Evolutionary conservation across 805 yeast species (phyloP).

Genomic region (Candida peoriensis): DNA sequence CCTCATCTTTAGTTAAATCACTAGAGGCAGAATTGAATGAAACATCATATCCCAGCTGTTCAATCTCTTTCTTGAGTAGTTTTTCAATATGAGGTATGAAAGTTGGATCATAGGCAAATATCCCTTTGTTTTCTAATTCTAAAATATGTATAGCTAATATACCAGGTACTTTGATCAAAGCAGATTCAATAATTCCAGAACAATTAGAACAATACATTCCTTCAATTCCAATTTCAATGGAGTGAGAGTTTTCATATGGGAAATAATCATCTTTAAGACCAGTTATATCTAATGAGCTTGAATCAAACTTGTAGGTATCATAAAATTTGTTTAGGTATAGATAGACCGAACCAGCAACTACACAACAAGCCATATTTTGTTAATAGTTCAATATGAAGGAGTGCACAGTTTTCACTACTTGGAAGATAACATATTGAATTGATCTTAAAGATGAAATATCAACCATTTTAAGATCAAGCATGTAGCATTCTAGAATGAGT

Average conservation of each 20-base stretch:
- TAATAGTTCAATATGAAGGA: too few relatives aligned
- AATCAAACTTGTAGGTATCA: background rate
- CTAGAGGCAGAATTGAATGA: background rate
- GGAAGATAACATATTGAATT: too few relatives aligned
- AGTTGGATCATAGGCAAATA: background rate
- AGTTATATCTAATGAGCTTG: background rate
- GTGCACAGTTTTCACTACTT: too few relatives aligned
- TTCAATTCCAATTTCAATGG: background rate
- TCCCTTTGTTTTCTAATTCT: background rate
- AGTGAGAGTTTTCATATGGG: background rate
- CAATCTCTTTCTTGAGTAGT: background rate
- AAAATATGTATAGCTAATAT: background rate
- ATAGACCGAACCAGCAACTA: background rate
- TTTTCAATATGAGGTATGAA: background rate
- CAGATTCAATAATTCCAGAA: background rate
- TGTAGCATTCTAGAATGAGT: too few relatives aligned
- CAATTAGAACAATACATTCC: background rate
- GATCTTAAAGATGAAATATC: too few relatives aligned
- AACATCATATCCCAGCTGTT: background rate
- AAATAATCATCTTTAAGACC: background rate
- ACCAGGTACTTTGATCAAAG: background rate
- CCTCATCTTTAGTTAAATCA: background rate
- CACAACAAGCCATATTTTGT: background rate
- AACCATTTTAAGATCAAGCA: too few relatives aligned
- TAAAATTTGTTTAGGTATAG: background rate